Evolutionary conservation across 805 yeast species (phyloP).

Genomic region (Teunomyces barrocoloradensis): DNA sequence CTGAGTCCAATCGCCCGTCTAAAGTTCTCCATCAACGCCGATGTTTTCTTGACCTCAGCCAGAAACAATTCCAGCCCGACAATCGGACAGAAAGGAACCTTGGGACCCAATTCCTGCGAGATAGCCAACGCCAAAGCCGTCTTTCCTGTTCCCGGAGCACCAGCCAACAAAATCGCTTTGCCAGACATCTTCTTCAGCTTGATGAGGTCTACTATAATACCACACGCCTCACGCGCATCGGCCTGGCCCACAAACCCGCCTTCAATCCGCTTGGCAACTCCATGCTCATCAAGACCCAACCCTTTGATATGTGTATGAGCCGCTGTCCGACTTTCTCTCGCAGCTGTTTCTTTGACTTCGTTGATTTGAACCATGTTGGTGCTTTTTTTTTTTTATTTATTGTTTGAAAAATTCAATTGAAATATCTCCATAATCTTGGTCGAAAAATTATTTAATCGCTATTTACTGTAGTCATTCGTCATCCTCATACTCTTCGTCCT

Average conservation of each 20-base stretch:
- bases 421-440: background rate
- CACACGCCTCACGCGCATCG: constrained; percentile 86
- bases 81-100: constrained; percentile 96
- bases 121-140: constrained; percentile 96
- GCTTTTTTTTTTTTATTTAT: background rate
- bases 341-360: constrained; percentile 62
- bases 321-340: constrained; percentile 72
- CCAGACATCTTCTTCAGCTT: constrained; percentile 92
- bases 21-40: constrained; percentile 93
- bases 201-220: constrained; percentile 89
- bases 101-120: constrained; percentile 93
- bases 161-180: constrained; percentile 91
- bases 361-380: constrained; percentile 66
- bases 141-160: constrained; percentile 98
- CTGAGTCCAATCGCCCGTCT: constrained; percentile 95
- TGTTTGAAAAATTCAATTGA: background rate
- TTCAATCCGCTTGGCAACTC: constrained; percentile 77
- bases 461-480: background rate
- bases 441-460: constrained; percentile 1
- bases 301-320: constrained; percentile 98
- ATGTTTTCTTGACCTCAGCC: constrained; percentile 97
- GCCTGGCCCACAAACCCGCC: constrained; percentile 86
- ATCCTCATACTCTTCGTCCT: constrained; percentile 20
- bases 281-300: constrained; percentile 87
- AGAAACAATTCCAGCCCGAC: constrained; percentile 93